phyloP scores from a whole-genome alignment of 805 yeast genomes.

The Sugiyamaella floridensis region DNA sequence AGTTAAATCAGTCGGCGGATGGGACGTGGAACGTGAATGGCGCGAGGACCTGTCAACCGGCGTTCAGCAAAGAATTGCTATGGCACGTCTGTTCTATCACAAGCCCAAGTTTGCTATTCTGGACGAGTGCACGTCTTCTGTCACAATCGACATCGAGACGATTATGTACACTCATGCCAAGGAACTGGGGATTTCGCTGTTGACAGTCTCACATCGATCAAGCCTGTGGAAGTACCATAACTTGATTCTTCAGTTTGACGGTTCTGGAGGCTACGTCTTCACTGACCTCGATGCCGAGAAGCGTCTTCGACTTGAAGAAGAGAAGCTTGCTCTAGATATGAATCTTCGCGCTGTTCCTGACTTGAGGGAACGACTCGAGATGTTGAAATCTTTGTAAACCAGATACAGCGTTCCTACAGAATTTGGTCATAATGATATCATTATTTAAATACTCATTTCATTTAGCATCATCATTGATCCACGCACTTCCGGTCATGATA shows the following conservation, averaged over 20 bases:
- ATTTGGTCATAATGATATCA: neutral
- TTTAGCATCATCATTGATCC: neutral
- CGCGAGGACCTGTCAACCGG: constrained; percentile 82
- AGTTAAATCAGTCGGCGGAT: constrained; percentile 42
- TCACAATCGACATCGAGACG: constrained; percentile 83
- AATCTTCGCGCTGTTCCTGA: constrained; percentile 62
- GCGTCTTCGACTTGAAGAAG: constrained; percentile 71
- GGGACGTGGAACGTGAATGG: constrained; percentile 74
- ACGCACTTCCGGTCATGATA: too few species aligned
- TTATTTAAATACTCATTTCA: neutral
- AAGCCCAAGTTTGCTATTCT: constrained; percentile 88
- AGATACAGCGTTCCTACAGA: neutral
- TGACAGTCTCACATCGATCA: constrained; percentile 89
- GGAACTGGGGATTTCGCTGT: constrained; percentile 65
- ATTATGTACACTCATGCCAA: constrained; percentile 83
- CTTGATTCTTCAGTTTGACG: constrained; percentile 74
- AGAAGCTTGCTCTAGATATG: constrained; percentile 62
- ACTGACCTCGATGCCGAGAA: constrained; percentile 61
- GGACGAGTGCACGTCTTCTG: constrained; percentile 94
- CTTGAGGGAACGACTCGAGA: constrained; percentile 58
- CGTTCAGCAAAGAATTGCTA: constrained; percentile 86
- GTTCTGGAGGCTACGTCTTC: constrained; percentile 64
- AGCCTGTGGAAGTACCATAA: constrained; percentile 90
- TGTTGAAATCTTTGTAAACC: constrained; percentile 31
- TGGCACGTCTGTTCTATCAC: constrained; percentile 89